A percentile compares a stretch with the other conserved stretches of the same genome.
phyloP scores from a whole-genome alignment of 441 rosid genomes.

The Arabidopsis hybrid region DNA sequence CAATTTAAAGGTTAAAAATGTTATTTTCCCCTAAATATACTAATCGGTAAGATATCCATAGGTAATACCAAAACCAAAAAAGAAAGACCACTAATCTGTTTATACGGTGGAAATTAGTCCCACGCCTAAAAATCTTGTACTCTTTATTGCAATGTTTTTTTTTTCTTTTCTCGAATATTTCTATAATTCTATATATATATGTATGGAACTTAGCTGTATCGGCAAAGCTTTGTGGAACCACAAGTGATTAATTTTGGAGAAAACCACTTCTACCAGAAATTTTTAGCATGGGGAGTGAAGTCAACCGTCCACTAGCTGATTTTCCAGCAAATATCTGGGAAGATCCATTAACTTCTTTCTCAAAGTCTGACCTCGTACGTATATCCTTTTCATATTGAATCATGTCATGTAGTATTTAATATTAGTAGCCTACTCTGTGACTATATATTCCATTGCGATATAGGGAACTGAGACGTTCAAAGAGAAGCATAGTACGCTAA shows the following conservation, averaged over 20 bases:
- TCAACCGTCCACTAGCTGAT: conserved; percentile 32
- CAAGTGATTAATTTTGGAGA: background rate
- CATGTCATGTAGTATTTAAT: background rate
- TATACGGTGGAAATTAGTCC: background rate
- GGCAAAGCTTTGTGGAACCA: background rate
- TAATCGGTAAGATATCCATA: background rate
- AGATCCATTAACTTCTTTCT: conserved; percentile 21
- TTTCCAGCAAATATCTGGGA: conserved; percentile 32
- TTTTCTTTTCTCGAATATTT: background rate
- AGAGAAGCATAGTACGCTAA: conserved; percentile 22
- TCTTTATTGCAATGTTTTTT: background rate
- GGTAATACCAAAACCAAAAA: background rate
- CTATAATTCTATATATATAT: background rate
- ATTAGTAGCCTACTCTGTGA: background rate
- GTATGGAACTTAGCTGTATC: background rate
- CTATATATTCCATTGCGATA: background rate
- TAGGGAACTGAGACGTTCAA: conserved; percentile 8
- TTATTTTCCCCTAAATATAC: too few relatives aligned
- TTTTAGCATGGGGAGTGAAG: conserved; percentile 30
- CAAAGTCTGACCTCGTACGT: conserved; percentile 17
- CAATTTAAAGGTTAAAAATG: too few relatives aligned
- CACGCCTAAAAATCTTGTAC: background rate
- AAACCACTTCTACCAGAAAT: background rate
- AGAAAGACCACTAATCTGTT: background rate
- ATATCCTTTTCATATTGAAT: background rate